A percentile compares a stretch with the other conserved stretches of the same genome.
Evolutionary conservation across 2,329 filamentous ascomycete genomes (phyloP).

Genomic region (Macrophomina phaseolina): DNA sequence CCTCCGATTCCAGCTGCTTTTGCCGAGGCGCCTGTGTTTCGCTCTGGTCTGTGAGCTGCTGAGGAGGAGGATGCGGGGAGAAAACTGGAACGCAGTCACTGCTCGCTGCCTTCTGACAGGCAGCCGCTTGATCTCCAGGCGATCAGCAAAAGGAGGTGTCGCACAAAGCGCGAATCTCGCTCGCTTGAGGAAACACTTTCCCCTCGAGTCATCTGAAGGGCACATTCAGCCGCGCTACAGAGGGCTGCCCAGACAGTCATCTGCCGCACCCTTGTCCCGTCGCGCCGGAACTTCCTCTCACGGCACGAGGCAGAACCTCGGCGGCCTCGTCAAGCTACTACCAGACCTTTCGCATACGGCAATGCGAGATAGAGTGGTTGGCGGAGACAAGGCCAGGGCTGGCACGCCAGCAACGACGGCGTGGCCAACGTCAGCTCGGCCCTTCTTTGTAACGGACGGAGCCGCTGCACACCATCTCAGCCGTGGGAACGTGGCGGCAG

Average conservation of each 20-base stretch:
- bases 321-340: not conserved
- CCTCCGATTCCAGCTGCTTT: not conserved
- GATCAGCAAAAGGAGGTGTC: slow-evolving; percentile 7
- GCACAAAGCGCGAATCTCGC: slow-evolving; percentile 1
- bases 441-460: not conserved
- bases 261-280: not conserved
- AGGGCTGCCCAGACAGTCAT: not conserved
- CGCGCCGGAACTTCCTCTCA: not conserved
- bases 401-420: not conserved
- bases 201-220: not conserved
- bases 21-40: not conserved
- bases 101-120: slow-evolving; percentile 18
- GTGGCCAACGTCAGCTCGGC: not conserved
- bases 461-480: slow-evolving; percentile 1
- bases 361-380: not conserved
- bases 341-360: not conserved
- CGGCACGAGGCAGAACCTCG: not conserved
- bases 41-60: not conserved
- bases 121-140: slow-evolving; percentile 3
- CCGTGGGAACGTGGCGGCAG: slow-evolving; percentile 2
- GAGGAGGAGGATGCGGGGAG: not conserved
- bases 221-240: not conserved
- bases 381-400: not conserved
- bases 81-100: not conserved
- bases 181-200: slow-evolving; percentile 7